These are phyloP conservation scores for Anthoceros angustus DNA, from an alignment of 225 moss, liverwort and hornwort species.

Conservation along the genomic window DNA sequence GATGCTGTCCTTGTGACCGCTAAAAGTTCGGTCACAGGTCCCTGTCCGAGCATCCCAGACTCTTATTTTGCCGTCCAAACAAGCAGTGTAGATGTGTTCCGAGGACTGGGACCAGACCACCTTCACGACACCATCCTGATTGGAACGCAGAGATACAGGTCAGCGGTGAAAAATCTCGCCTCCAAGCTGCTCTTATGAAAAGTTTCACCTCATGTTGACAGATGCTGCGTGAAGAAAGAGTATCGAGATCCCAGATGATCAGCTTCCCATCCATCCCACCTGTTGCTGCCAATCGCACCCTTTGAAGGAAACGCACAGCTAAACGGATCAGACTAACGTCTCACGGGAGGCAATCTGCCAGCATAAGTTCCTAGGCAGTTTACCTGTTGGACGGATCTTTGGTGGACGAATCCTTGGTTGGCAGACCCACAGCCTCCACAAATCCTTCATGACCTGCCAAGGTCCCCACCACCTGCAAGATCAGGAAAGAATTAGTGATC, in stretches of 20 bases:
- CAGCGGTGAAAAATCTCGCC: background rate
- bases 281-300: slow-evolving; percentile 60
- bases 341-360: no score
- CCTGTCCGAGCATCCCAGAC: slow-evolving; percentile 81
- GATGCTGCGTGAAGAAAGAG: slow-evolving; percentile 46
- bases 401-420: slow-evolving; percentile 22
- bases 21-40: slow-evolving; percentile 42
- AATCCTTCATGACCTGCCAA: slow-evolving; percentile 56
- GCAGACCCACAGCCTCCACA: slow-evolving; percentile 64
- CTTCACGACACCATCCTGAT: slow-evolving; percentile 72
- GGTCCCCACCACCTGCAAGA: slow-evolving; percentile 51
- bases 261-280: slow-evolving; percentile 90
- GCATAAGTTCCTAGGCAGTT: no score
- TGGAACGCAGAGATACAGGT: background rate
- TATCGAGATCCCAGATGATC: slow-evolving; percentile 88
- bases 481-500: background rate
- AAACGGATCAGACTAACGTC: no score
- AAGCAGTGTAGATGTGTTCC: slow-evolving; percentile 55
- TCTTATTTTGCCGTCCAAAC: slow-evolving; percentile 66
- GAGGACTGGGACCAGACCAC: slow-evolving; percentile 58
- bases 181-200: background rate
- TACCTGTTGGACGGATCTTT: no score
- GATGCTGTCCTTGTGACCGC: slow-evolving; percentile 62
- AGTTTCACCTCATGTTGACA: slow-evolving; percentile 71
- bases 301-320: slow-evolving; percentile 10